These are phyloP conservation scores for Sarocladium brachiariae DNA, from an alignment of 2,329 filamentous ascomycete species.

Conservation along the genomic window DNA sequence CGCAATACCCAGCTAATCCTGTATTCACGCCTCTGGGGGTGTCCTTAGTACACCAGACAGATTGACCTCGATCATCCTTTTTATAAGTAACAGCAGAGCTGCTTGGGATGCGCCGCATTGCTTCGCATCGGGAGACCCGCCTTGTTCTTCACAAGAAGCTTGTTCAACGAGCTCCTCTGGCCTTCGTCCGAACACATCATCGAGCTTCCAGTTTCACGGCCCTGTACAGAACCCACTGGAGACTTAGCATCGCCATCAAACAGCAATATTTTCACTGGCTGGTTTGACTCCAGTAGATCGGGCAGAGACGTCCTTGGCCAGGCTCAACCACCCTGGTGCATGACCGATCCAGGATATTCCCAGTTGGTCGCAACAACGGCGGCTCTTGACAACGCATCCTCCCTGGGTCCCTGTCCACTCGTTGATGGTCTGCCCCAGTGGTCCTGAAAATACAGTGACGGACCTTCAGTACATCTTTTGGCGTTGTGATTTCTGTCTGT, in stretches of 20 bases:
- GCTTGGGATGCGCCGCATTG: not conserved
- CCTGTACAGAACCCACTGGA: not conserved
- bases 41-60: not conserved
- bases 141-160: not conserved
- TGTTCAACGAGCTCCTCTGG: not conserved
- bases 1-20: not conserved
- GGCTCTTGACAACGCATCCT: slow-evolving; percentile 4
- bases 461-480: not conserved
- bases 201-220: slow-evolving; percentile 1
- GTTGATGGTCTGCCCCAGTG: not conserved
- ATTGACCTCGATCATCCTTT: not conserved
- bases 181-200: not conserved
- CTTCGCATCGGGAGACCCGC: not conserved
- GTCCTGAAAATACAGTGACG: not conserved
- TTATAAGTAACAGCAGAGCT: not conserved
- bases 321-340: slow-evolving; percentile 2
- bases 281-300: slow-evolving; percentile 7
- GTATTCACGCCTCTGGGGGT: not conserved
- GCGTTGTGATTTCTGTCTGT: not conserved
- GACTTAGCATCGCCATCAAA: too few species aligned
- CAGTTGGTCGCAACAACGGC: slow-evolving; percentile 9
- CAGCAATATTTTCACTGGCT: not conserved
- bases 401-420: slow-evolving; percentile 1
- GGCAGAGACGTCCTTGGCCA: slow-evolving; percentile 9
- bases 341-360: slow-evolving; percentile 10